phyloP scores from a whole-genome alignment of 2,329 filamentous ascomycete genomes.

The Fusarium hostae region DNA sequence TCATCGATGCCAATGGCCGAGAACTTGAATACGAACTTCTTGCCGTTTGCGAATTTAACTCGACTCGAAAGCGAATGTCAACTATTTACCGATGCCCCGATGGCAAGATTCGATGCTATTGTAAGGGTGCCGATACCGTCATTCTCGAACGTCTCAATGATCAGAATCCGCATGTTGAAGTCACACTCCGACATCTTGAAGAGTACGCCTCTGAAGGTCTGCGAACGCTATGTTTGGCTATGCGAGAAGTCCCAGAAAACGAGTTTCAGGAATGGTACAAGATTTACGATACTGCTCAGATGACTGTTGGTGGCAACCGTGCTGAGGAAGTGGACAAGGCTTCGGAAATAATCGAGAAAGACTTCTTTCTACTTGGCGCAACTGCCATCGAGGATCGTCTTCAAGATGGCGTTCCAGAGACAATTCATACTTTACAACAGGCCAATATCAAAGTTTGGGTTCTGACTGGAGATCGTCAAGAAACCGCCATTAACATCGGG shows the following conservation, averaged over 20 bases:
- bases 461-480: conserved; percentile 94
- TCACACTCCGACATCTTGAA: conserved; percentile 94
- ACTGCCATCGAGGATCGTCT: conserved; percentile 97
- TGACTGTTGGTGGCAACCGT: conserved; percentile 90
- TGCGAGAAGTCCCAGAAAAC: conserved; percentile 90
- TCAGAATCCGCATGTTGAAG: conserved; percentile 86
- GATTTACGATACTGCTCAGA: conserved; percentile 87
- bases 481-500: conserved; percentile 99
- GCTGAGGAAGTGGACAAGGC: conserved; percentile 97
- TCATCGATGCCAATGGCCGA: conserved; percentile 79
- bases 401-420: conserved; percentile 97
- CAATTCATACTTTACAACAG: conserved; percentile 95
- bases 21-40: conserved; percentile 88
- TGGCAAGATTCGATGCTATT: conserved; percentile 92
- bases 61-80: conserved; percentile 92
- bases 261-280: conserved; percentile 90
- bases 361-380: conserved; percentile 90
- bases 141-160: conserved; percentile 90
- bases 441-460: conserved; percentile 99
- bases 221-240: conserved; percentile 91
- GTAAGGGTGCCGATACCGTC: conserved; percentile 97
- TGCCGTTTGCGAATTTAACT: conserved; percentile 99
- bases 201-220: conserved; percentile 98
- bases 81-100: conserved; percentile 96
- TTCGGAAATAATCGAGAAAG: conserved; percentile 92